phyloP scores from a whole-genome alignment of 1,284 basidiomycete genomes.

The Ustilago trichophora region DNA sequence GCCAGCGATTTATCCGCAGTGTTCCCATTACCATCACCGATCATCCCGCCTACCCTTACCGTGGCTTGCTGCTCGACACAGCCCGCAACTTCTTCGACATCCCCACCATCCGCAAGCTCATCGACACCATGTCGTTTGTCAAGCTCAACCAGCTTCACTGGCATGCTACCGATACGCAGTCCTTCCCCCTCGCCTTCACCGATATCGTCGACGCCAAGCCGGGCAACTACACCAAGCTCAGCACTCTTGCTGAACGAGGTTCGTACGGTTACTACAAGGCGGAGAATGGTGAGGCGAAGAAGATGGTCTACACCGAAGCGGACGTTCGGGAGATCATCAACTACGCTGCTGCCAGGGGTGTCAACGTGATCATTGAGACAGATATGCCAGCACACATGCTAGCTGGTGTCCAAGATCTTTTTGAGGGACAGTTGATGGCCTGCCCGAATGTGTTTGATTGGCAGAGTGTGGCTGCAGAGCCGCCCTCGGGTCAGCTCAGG shows the following conservation, averaged over 20 bases:
- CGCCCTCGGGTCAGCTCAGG: slow-evolving; percentile 79
- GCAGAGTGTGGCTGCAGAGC: slow-evolving; percentile 71
- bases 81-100: slow-evolving; percentile 72
- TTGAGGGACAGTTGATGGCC: slow-evolving; percentile 76
- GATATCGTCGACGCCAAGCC: slow-evolving; percentile 60
- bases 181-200: slow-evolving; percentile 75
- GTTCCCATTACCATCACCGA: slow-evolving; percentile 68
- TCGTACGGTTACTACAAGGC: slow-evolving; percentile 73
- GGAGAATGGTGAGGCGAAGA: slow-evolving; percentile 4
- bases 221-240: slow-evolving; percentile 68
- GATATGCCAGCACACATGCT: slow-evolving; percentile 85
- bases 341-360: slow-evolving; percentile 80
- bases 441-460: slow-evolving; percentile 76
- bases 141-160: slow-evolving; percentile 81
- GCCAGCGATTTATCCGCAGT: slow-evolving; percentile 69
- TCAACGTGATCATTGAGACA: slow-evolving; percentile 78
- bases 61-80: slow-evolving; percentile 85
- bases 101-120: slow-evolving; percentile 75
- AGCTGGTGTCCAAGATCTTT: slow-evolving; percentile 72
- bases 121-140: slow-evolving; percentile 86
- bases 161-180: slow-evolving; percentile 74
- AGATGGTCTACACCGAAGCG: slow-evolving; percentile 71
- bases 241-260: slow-evolving; percentile 74
- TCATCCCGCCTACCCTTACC: slow-evolving; percentile 67
- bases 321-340: slow-evolving; percentile 75